Evolutionary conservation across 345 rosid species (phyloP), one percentile per base, ranked within the genome.

Genomic region (Populus pruinosa): DNA sequence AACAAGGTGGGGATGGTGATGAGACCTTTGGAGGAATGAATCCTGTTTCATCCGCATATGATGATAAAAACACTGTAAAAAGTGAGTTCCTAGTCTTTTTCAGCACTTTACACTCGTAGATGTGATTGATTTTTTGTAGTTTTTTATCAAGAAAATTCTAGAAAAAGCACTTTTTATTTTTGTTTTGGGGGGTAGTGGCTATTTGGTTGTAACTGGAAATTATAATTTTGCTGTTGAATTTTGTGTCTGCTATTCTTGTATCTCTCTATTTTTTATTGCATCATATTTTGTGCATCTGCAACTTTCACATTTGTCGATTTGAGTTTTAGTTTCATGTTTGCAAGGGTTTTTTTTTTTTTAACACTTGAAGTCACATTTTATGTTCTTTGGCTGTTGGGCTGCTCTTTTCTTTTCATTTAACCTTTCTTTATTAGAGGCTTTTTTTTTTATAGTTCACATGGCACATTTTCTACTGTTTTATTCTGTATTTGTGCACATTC

Each of bases 41-140:
- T 69, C 85, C 85, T 47, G 78, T 83, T 80, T 91, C 96, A 78
- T 90, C 90, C 49, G 56, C 87, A 67, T 81, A 74, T 86, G 94
- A 87, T 79, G 94, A 93, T 80, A 93, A 88, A 89, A 87, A 84
- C 89, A 84, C 86, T 62, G 84, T 77, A 81, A 88, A 90, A 82
- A 85, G 91, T 89, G 81, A 84, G 89, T 86, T 78, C 62, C 53
- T 21, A 23, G n/a, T 61, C 39, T 62, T 68, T 33, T 73, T 33
- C 62, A 29, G 69, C 69, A 11, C 65, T 56, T 69, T 41, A 74
- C 43, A 61, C 38, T 53, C 43, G 23, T 67, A 29, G 31, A 73
- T 79, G 36, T 16, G 14, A 18, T 61, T 53, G 61, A n/a, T 27
- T 27, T 77, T 44, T 71, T 77, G 23, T 10, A 41, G 44, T 10